Base-by-base conservation (phyloP, 2,329 filamentous ascomycete genomes). In the Nigrograna mackinnonii region DNA sequence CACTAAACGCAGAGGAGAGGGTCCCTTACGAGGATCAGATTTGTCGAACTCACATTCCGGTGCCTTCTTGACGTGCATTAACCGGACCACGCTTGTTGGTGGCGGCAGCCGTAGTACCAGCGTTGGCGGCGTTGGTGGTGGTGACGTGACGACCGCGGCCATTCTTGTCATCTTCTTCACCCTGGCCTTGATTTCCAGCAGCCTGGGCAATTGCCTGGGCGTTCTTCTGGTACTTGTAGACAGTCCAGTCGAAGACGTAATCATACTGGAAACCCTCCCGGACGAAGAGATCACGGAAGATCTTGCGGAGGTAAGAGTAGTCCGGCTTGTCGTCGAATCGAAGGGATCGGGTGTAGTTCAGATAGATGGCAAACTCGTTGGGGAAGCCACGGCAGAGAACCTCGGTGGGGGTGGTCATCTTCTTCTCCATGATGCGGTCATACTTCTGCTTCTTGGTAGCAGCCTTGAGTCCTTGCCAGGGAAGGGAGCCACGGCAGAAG, bases 401-500 rank as follows among this genome's bases (percentile, higher is more conserved):
- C 76, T 99, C 92, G 60, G 92, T 97, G 6, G 94, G 91, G 3
- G 94, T 99, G 12, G 94, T 99, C 94, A 97, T 97, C 89, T 99
- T 99, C 86, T 99, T 99, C 82, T 99, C 94, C 92, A 97, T 97
- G 77, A 99, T 99, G 55, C 92, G 85, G 76, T 99, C 94, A 70
- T 99, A 97, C 80, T 99, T 99, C 79, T 97, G 92, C 86, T 96
- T 96, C 85, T 96, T 96, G 57, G 91, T 96, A 60, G 92, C 92
- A 77, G 92, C 92, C 84, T 96, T 96, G 41, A 96, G 81, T 43
- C 94, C 94, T 79, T 99, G 94, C 94, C 94, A 99, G 49, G 94
- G 94, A 44, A 99, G 90, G 53, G 91, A 96, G 52, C 94, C 94
- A 74, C 94, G 92, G 81, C 92, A 97, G 79, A 99, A 99, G 82